These are phyloP conservation scores for Hanseniaspora lachancei DNA, from an alignment of 805 yeast species.

Conservation along the genomic window DNA sequence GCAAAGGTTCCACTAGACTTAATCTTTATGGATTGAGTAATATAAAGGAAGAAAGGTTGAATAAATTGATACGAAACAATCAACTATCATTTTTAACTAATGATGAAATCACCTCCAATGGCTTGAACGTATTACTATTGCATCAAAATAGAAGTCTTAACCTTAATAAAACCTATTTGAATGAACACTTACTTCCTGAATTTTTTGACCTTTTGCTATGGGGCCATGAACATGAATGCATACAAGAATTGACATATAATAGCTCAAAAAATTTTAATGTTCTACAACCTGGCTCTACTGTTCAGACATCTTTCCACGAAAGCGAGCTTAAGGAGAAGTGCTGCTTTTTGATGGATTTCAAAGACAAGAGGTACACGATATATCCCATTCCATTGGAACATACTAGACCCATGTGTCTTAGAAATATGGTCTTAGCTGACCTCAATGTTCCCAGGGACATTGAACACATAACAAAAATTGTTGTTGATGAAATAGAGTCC, in stretches of 20 bases:
- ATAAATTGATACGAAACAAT: conserved; percentile 35
- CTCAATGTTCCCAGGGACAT: conserved; percentile 47
- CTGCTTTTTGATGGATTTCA: conserved; percentile 56
- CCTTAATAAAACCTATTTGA: conserved; percentile 67
- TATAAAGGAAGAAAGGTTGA: conserved; percentile 78
- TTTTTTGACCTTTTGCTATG: conserved; percentile 76
- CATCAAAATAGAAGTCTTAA: conserved; percentile 87
- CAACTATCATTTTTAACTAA: conserved; percentile 2
- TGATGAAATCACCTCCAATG: conserved; percentile 4
- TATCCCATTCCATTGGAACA: conserved; percentile 33
- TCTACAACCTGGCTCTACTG: conserved; percentile 85
- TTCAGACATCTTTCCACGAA: conserved; percentile 78
- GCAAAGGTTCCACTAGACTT: conserved; percentile 67
- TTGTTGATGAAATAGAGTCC: conserved; percentile 51
- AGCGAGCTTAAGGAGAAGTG: conserved; percentile 70
- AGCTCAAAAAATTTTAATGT: conserved; percentile 51
- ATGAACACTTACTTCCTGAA: conserved; percentile 69
- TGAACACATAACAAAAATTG: conserved; percentile 44
- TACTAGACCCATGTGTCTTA: conserved; percentile 72
- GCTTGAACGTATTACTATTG: conserved; percentile 21
- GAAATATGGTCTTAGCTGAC: conserved; percentile 45
- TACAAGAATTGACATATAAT: conserved; percentile 52
- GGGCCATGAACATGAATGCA: conserved; percentile 98
- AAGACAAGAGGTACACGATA: conserved; percentile 47
- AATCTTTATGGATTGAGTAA: conserved; percentile 84